Evolutionary conservation across 306 rosid species (phyloP), one percentile per base, ranked within the genome.

Genomic region (Cicer chorassanicum): DNA sequence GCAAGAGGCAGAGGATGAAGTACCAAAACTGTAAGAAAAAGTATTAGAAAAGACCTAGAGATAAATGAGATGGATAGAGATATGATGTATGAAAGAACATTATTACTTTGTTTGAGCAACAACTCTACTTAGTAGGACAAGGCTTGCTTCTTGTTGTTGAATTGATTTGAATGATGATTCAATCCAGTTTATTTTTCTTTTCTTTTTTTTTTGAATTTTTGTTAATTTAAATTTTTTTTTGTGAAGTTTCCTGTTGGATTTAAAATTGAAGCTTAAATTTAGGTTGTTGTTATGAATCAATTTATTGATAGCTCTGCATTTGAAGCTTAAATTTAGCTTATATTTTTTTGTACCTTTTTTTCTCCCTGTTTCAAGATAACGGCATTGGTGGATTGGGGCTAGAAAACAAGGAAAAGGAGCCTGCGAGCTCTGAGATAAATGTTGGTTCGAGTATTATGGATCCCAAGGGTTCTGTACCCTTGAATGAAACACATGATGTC

Each of bases 341-440:
- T 60, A 18, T 16, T 53, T 36, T 45, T 59, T 34, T n/a, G 38
- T 63, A 29, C 36, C 3, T 63, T 8, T 69, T 38, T 44, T 73
- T 48, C 1, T 9, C 41, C 57, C 15, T 72, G 21, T 62, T 79
- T 73, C 64, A 78, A 88, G 93, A 74, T 65, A 18, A 76, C 75
- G 81, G 69, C 78, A 44, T 14, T 51, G 66, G 43, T 78, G 11
- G 38, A 80, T 36, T 61, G 83, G 77, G 15, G 77, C 80, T 46
- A 76, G 77, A 64, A 63, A 82, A 59, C 54, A 38, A 18, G 67
- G 84, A 76, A 76, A 75, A 40, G 73, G 84, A 39, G 34, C 39
- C 39, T 13, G 70, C 59, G 64, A 48, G 16, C 65, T 63, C 57
- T 29, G 60, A 69, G 60, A n/a, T 48, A 6, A 63, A 63, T 50